Evolutionary conservation across 116 monocot species (phyloP), one percentile per base, ranked within the genome.

Genomic region (Posidonia oceanica): DNA sequence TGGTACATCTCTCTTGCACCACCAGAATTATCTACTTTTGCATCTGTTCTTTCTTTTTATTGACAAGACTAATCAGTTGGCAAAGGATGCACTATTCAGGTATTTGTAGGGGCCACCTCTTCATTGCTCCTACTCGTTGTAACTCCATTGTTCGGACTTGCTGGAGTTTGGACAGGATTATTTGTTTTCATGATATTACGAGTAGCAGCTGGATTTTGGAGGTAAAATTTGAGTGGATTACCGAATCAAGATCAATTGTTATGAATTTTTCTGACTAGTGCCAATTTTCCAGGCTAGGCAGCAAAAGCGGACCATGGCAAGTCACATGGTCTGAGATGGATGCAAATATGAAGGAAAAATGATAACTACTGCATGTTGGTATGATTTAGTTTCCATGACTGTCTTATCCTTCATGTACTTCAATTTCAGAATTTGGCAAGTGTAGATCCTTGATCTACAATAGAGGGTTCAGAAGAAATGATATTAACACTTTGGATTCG

Each of bases 101-200:
- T 82, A 14, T 70, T 90, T 23, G 87, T 83, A 15, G 85, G 93
- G 23, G 23, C 84, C 39, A 54, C 79, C 48, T 89, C 97, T 42
- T 93, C 87, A 4, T 16, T 80, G 23, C 80, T 85, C 63, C 71
- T 98, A 18, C 54, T 98, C 7, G 44, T 75, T 2, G 74, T 79
- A 55, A 77, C 90, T 63, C 82, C 87, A 14, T 7, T 37, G 3
- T 93, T 84, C 64, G 97, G 97, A 12, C 89, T 98, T 70, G 66
- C 71, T 75, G 97, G 93, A 52, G 82, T 98, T 7, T 98, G 97
- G 97, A 29, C 85, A 4, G 97, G 97, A 8, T 66, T 98, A 58
- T 80, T 87, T 79, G 73, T 98, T 23, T 93, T 98, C 74, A 98
- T 98, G 97, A 69, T 66, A 36, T 81, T 93, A 78, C 78, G 97